Evolutionary conservation across 108 stramenopile genomes (phyloP).

Genomic region (Craspedostauros australis): DNA sequence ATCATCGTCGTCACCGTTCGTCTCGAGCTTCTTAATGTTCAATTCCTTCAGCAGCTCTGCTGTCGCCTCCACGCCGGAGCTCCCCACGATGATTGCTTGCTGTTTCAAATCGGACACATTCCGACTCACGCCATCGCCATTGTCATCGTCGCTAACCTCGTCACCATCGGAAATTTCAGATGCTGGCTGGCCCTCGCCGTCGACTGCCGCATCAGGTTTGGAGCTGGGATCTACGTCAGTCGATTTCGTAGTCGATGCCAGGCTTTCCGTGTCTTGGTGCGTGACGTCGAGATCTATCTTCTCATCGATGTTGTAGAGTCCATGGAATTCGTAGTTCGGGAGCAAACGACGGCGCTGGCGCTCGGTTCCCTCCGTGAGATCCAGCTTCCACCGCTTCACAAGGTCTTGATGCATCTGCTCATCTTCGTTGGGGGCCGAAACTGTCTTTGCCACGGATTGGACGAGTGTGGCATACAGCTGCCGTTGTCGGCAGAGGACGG

Average conservation of each 20-base stretch:
- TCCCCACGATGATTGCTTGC: slow-evolving; percentile 15
- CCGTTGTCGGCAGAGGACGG: slow-evolving; percentile 33
- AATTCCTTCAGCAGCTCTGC: slow-evolving; percentile 74
- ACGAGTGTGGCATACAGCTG: slow-evolving; percentile 14
- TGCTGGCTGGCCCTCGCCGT: slow-evolving; percentile 12
- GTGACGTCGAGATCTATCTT: slow-evolving; percentile 20
- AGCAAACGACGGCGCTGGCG: slow-evolving; percentile 75
- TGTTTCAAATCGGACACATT: not conserved
- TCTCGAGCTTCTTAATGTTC: slow-evolving; percentile 42
- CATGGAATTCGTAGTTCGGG: slow-evolving; percentile 87
- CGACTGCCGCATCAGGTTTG: slow-evolving; percentile 6
- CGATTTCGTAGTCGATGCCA: not conserved
- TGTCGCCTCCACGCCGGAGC: slow-evolving; percentile 62
- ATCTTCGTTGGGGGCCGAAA: slow-evolving; percentile 9
- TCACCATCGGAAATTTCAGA: slow-evolving; percentile 1
- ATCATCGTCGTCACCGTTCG: slow-evolving; percentile 49
- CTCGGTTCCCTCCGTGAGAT: slow-evolving; percentile 83
- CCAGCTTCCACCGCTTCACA: slow-evolving; percentile 75
- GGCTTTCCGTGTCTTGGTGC: too few relatives aligned
- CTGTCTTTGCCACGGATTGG: not conserved
- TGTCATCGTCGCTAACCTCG: not conserved
- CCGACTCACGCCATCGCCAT: not conserved
- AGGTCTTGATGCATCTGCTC: slow-evolving; percentile 24
- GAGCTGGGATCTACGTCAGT: too few relatives aligned
- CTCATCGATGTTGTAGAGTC: slow-evolving; percentile 83